phyloP scores from a whole-genome alignment of 345 rosid genomes.

The Eucalyptus tenuipes region DNA sequence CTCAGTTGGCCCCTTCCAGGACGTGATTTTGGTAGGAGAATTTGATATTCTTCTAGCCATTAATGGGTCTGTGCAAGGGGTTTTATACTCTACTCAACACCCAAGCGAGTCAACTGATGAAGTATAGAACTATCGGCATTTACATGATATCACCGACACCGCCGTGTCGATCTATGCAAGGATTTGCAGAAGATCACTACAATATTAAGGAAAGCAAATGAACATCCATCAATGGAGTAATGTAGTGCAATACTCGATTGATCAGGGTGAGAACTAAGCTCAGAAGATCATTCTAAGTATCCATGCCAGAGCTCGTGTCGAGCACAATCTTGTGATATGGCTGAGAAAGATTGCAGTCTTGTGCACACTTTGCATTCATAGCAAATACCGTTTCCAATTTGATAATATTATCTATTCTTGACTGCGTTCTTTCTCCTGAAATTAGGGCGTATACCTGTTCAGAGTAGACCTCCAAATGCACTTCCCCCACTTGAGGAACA shows the following conservation, averaged over 20 bases:
- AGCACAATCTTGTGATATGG: background rate
- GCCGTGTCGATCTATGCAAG: background rate
- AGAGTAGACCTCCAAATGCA: background rate
- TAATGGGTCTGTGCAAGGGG: background rate
- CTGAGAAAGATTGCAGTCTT: background rate
- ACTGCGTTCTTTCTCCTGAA: background rate
- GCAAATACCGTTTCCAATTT: background rate
- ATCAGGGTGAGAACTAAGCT: background rate
- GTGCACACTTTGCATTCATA: background rate
- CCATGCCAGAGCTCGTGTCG: background rate
- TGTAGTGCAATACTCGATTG: background rate
- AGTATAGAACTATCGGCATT: background rate
- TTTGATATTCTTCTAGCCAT: background rate
- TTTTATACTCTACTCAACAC: background rate
- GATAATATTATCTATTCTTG: background rate
- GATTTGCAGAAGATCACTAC: background rate
- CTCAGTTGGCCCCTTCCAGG: background rate
- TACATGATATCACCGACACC: background rate
- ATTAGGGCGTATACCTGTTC: background rate
- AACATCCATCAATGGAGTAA: background rate
- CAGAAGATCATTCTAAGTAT: background rate
- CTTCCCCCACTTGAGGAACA: background rate
- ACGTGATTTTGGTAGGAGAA: background rate
- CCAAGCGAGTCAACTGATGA: background rate
- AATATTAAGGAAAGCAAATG: background rate